Percentiles rank a stretch among this genome's conserved stretches.
Evolutionary conservation across 495 filamentous ascomycete genomes (phyloP).

Genomic region (Mycothermus thermophilus): DNA sequence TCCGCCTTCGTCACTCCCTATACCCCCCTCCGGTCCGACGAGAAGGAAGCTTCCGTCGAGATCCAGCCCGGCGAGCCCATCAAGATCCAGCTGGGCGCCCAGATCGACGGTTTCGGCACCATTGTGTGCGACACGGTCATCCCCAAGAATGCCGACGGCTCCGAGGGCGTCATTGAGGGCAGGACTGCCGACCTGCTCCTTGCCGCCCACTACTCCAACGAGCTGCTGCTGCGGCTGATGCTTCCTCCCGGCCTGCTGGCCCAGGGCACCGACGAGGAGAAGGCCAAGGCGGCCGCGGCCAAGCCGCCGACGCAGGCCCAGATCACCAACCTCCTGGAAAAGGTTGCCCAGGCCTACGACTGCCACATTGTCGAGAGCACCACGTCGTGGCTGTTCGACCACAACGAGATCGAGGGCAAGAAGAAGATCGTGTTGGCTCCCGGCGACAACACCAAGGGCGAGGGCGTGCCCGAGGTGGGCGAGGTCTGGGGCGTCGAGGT

Average conservation of each 20-base stretch:
- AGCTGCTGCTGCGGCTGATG: conserved; percentile 83
- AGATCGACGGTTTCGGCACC: conserved; percentile 93
- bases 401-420: conserved; percentile 92
- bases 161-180: conserved; percentile 47
- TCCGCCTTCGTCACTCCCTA: conserved; percentile 92
- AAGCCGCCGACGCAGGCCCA: conserved; percentile 69
- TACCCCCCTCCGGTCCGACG: conserved; percentile 75
- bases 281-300: conserved; percentile 72
- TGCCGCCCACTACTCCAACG: conserved; percentile 89
- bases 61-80: conserved; percentile 73
- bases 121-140: conserved; percentile 92
- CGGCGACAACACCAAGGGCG: conserved; percentile 74
- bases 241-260: conserved; percentile 74
- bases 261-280: conserved; percentile 79
- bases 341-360: conserved; percentile 79
- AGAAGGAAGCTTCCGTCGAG: conserved; percentile 62
- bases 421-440: conserved; percentile 96
- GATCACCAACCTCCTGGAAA: conserved; percentile 78
- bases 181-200: conserved; percentile 75
- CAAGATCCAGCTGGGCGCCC: conserved; percentile 94
- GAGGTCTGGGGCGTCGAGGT: conserved; percentile 98
- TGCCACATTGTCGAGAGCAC: conserved; percentile 94
- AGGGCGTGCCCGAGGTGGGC: conserved; percentile 77
- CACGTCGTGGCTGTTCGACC: conserved; percentile 87
- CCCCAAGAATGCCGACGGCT: conserved; percentile 43